Percentiles rank a stretch among this genome's conserved stretches.
phyloP scores from a whole-genome alignment of 2,329 filamentous ascomycete genomes.

The Cladosporium phlei region DNA sequence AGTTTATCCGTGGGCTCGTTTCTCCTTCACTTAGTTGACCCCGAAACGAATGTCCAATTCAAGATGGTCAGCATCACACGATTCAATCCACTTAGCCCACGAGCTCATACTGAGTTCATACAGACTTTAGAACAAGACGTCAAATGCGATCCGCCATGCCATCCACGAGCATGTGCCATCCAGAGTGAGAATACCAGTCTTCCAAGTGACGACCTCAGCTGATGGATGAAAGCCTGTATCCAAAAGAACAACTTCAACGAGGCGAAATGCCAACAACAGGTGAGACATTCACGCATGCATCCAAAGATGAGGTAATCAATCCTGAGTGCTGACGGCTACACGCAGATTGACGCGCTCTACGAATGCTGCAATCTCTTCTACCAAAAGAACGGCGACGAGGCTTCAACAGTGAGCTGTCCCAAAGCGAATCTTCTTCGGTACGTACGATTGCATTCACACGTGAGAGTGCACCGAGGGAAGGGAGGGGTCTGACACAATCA shows the following conservation, averaged over 20 bases:
- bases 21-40: too few species aligned
- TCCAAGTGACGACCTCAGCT: neutral
- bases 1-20: too few species aligned
- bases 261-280: slow-evolving; percentile 66
- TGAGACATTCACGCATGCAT: slow-evolving; percentile 22
- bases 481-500: neutral
- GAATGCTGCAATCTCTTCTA: slow-evolving; percentile 93
- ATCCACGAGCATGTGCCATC: slow-evolving; percentile 84
- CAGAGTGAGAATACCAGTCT: slow-evolving; percentile 57
- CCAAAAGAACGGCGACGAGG: slow-evolving; percentile 68
- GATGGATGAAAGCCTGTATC: slow-evolving; percentile 52
- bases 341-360: slow-evolving; percentile 77
- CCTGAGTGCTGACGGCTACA: too few species aligned
- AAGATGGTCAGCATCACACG: slow-evolving; percentile 1
- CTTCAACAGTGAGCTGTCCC: slow-evolving; percentile 76
- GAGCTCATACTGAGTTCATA: neutral
- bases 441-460: neutral
- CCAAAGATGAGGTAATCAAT: too few species aligned
- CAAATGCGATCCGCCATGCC: slow-evolving; percentile 71
- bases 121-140: slow-evolving; percentile 60
- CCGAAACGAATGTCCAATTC: neutral
- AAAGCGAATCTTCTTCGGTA: slow-evolving; percentile 68
- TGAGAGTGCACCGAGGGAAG: too few species aligned
- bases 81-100: neutral
- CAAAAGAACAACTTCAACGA: slow-evolving; percentile 81